Base-by-base conservation (phyloP, 225 moss, liverwort and hornwort species). In the Anthoceros angustus region DNA sequence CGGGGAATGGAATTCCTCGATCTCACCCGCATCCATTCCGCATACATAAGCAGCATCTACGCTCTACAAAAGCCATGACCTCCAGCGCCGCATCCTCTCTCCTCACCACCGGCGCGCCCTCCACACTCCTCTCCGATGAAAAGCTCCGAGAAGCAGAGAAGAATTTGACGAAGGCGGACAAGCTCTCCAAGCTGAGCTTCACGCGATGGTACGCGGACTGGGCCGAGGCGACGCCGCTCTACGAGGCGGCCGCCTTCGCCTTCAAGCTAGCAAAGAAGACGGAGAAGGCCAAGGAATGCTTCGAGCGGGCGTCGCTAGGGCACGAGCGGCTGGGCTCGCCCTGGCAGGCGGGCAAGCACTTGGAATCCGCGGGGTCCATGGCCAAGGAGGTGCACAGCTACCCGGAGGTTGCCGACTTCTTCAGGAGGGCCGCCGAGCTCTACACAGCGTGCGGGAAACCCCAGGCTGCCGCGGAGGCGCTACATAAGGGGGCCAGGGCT, bases 321-420 rank as follows among this genome's bases (percentile, higher is more conserved):
- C 95, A 95, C 80, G 95, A 91, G 70, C 73, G 86, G 76, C 75
- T 86, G 49, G 71, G 80, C 62, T 95, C 91, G 94, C 88, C 80
- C 67, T 95, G 95, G 95, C 72, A 85, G 64, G 95, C 95, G 70
- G 88, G 90, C 62, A 95, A 88, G 66, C 95, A 95, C 70, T 77
- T 91, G 75, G 95, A 95, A 73, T 80, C 85, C 46, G 91, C 88
- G 63, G 95, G 91, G 70, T 72, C 71, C 42, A 72, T 95, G 41
- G 91, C 95, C 7, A 91, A 91, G 74, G 95, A 95, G 72, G 74
- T 88, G 42, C 86, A 86, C 50, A 69, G 62, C 23, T 77, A 80
- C 74, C 71, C 76, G 70, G 88, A 87, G 74, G 77, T 88, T 4
- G 72, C 77, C 68, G 82, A 70, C 73, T 74, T 86, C 38, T 95